phyloP scores from a whole-genome alignment of 1,284 basidiomycete species.

The Veloboletus limbatus region DNA sequence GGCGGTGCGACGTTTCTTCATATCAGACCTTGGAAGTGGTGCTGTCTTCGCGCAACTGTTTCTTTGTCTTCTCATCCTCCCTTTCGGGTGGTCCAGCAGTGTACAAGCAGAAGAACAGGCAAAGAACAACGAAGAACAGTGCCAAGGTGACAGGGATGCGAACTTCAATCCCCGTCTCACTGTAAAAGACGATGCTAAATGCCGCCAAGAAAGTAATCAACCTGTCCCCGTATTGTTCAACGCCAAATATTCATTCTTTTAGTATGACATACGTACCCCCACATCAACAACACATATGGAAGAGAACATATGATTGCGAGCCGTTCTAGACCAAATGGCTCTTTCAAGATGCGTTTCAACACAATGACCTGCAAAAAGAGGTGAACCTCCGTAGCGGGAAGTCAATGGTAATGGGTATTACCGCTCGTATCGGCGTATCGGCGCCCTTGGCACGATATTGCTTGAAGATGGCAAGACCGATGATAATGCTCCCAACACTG shows the following conservation, averaged over 20 bases:
- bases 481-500: slow-evolving; percentile 29
- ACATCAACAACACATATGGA: slow-evolving; percentile 31
- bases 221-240: slow-evolving; percentile 13
- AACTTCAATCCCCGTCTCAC: slow-evolving; percentile 18
- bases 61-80: slow-evolving; percentile 13
- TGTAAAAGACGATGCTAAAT: slow-evolving; percentile 25
- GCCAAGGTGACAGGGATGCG: slow-evolving; percentile 27
- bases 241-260: background rate
- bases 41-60: background rate
- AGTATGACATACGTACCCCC: slow-evolving; percentile 22
- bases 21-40: slow-evolving; percentile 4
- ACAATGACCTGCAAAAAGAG: slow-evolving; percentile 18
- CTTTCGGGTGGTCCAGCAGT: slow-evolving; percentile 17
- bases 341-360: slow-evolving; percentile 28
- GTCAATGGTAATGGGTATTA: slow-evolving; percentile 4
- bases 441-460: slow-evolving; percentile 35
- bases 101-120: slow-evolving; percentile 25
- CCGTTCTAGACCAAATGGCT: slow-evolving; percentile 25
- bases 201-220: slow-evolving; percentile 25
- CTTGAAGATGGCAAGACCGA: slow-evolving; percentile 31
- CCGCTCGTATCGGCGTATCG: slow-evolving; percentile 33
- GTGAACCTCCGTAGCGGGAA: background rate
- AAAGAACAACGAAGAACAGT: slow-evolving; percentile 19
- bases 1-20: no score
- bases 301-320: slow-evolving; percentile 33